Base-by-base conservation (phyloP, 2,329 filamentous ascomycete genomes). In the Paecilomyces niveus region DNA sequence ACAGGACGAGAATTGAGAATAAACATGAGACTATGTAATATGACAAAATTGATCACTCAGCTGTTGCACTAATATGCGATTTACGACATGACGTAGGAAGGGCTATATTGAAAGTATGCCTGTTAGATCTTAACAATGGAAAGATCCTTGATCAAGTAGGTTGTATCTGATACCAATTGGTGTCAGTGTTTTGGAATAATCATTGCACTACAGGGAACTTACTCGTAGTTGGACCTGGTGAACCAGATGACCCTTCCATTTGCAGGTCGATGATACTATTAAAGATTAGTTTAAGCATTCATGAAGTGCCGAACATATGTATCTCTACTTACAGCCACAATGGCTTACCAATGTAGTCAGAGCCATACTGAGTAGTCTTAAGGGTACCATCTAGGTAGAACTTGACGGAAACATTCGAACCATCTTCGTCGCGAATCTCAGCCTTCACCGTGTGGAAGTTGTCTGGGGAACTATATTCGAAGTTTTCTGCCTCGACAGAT, bases 381-480 rank as follows among this genome's bases (percentile, higher is more conserved):
- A 80, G 68, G 29, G 64, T 66, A 3, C 76, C 81, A 64, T 85
- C 80, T 70, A 85, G 73, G 63, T 78, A 84, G 65, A 84, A 85
- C 60, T 77, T 80, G 0, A 80, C 76, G n/a, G 74, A 72, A 9
- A 83, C 77, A 66, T 84, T 80, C 58, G 72, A 72, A 31, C 81
- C 80, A 67, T 83, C 80, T 57, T 72, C 68, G 63, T 83, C 81
- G 8, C 78, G 74, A 53, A 83, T 65, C 70, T 84, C 80, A 24
- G 76, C 77, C 62, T 74, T 76, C 59, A 85, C 76, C 4, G 71
- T 74, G 66, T 85, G 82, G 61, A 78, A 84, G n/a, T 72, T 64
- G 8, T 61, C 72, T 0, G 81, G 76, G 56, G 64, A 72, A 2
- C 76, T 68, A 61, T 85, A 85, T 0, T 67, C 68, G 6, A 83